Evolutionary conservation across 192 early-diverging fungal genomes (phyloP).

Genomic region (Chytriomyces sp.): DNA sequence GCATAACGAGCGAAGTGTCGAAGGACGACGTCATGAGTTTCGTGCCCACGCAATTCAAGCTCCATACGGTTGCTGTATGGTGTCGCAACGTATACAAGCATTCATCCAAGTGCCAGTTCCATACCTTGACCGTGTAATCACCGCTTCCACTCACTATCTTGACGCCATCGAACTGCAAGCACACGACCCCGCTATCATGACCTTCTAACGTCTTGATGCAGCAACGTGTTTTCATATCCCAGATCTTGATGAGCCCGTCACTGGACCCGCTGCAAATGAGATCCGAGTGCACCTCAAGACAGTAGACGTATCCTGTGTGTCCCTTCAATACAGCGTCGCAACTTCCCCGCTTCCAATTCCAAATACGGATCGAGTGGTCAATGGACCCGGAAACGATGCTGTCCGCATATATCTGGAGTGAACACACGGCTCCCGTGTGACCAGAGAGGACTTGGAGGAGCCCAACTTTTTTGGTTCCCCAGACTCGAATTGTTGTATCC

Average conservation of each 20-base stretch:
- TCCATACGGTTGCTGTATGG: constrained; percentile 54
- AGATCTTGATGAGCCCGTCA: constrained; percentile 42
- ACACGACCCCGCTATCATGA: constrained; percentile 45
- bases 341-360: constrained; percentile 19
- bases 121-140: constrained; percentile 53
- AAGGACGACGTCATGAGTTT: constrained; percentile 54
- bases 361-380: constrained; percentile 46
- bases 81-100: constrained; percentile 49
- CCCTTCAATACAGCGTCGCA: constrained; percentile 25
- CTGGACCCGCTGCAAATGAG: constrained; percentile 30
- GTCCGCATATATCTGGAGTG: constrained; percentile 32
- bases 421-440: constrained; percentile 45
- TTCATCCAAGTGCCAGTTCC: constrained; percentile 44
- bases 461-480: constrained; percentile 37
- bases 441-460: constrained; percentile 31
- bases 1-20: constrained; percentile 48
- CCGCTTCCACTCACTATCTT: constrained; percentile 49
- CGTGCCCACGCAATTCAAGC: constrained; percentile 37
- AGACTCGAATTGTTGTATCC: constrained; percentile 49
- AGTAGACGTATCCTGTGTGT: constrained; percentile 43
- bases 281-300: constrained; percentile 28
- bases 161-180: constrained; percentile 43
- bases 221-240: constrained; percentile 19
- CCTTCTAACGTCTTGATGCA: constrained; percentile 32
- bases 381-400: constrained; percentile 46